phyloP scores from a whole-genome alignment of 2,329 filamentous ascomycete genomes.

The Macrophomina pseudophaseolina region DNA sequence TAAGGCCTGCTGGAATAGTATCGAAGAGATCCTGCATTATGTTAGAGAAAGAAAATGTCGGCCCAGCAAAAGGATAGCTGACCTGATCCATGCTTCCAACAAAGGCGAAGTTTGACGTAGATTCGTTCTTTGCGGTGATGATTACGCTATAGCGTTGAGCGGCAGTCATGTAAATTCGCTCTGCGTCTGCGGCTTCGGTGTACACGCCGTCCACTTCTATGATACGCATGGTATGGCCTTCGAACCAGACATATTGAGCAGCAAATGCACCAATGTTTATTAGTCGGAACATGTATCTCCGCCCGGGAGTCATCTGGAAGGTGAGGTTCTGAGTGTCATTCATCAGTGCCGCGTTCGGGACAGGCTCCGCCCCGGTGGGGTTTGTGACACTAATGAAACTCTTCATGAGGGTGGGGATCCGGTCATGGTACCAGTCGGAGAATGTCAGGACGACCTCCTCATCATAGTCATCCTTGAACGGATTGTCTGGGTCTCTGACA shows the following conservation, averaged over 20 bases:
- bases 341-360: slow-evolving; percentile 68
- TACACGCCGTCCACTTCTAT: slow-evolving; percentile 74
- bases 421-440: slow-evolving; percentile 75
- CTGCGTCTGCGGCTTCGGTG: slow-evolving; percentile 63
- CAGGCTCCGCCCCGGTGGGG: slow-evolving; percentile 66
- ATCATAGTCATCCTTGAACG: slow-evolving; percentile 58
- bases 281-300: slow-evolving; percentile 69
- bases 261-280: slow-evolving; percentile 74
- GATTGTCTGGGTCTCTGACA: slow-evolving; percentile 64
- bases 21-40: slow-evolving; percentile 63
- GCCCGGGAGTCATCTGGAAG: slow-evolving; percentile 54
- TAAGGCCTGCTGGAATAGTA: slow-evolving; percentile 66
- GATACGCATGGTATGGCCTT: slow-evolving; percentile 68
- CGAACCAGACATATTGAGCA: slow-evolving; percentile 73
- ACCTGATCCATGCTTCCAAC: slow-evolving; percentile 55
- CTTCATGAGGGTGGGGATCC: slow-evolving; percentile 51
- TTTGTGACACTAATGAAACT: slow-evolving; percentile 56
- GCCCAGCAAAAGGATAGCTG: neutral
- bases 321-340: slow-evolving; percentile 62
- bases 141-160: slow-evolving; percentile 74
- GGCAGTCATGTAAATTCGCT: slow-evolving; percentile 68
- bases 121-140: slow-evolving; percentile 63
- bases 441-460: slow-evolving; percentile 69
- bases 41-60: neutral
- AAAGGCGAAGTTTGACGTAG: slow-evolving; percentile 65